Conservation (phyloP, 768 basidiomycete species). For the Leccinum barrowsii region DNA sequence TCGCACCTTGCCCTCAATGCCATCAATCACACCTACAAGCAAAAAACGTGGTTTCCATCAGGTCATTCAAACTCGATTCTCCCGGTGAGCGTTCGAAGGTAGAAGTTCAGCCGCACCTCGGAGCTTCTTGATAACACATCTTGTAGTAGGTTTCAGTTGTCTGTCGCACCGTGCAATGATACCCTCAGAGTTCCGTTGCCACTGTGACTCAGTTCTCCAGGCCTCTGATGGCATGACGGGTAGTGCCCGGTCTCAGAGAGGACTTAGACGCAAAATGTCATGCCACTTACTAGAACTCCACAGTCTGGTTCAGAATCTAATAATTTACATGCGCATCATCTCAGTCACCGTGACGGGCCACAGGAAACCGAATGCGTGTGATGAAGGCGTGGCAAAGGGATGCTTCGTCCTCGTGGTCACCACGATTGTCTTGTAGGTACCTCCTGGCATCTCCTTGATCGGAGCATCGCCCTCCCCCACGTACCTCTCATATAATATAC, state of each 20-base stretch:
- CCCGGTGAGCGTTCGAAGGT: neutral
- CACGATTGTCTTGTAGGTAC: neutral
- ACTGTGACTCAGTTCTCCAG: neutral
- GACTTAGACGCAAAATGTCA: neutral
- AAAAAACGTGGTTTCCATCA: neutral
- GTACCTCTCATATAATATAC: neutral
- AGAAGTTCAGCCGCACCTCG: neutral
- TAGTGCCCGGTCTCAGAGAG: neutral
- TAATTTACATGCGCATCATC: neutral
- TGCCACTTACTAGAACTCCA: neutral
- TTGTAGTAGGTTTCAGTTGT: neutral
- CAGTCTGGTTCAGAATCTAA: neutral
- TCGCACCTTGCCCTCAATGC: neutral
- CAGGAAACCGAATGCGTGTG: neutral
- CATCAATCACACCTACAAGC: neutral
- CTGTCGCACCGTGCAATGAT: neutral
- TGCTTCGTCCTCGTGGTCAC: neutral
- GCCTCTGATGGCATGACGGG: neutral
- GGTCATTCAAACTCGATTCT: neutral
- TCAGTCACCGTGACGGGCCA: neutral
- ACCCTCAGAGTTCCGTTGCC: neutral
- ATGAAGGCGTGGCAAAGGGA: neutral
- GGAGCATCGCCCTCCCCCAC: neutral
- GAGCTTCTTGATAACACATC: neutral
- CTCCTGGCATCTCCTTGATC: neutral